Conservation (phyloP, 2,329 filamentous ascomycete species). For the Colletotrichum tamarilloi region DNA sequence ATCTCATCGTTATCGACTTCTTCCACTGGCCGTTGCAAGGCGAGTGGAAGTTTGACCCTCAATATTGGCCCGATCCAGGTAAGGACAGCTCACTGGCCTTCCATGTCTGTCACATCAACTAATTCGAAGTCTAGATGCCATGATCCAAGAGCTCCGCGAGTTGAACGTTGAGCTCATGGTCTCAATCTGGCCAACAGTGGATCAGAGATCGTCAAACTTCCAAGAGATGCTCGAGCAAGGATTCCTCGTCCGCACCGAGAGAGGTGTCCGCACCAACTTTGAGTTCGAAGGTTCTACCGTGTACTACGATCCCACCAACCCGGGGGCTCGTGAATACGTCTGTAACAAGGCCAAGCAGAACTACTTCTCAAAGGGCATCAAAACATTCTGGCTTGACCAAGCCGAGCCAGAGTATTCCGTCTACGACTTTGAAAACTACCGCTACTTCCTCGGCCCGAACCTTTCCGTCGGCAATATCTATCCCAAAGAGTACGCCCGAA, state of each 20-base stretch:
- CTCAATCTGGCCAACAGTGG: constrained; percentile 72
- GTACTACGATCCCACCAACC: constrained; percentile 73
- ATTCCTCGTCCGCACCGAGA: constrained; percentile 68
- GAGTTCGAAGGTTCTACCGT: constrained; percentile 69
- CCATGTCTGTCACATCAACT: too few species aligned
- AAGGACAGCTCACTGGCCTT: too few species aligned
- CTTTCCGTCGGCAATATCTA: constrained; percentile 67
- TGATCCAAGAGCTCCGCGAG: constrained; percentile 69
- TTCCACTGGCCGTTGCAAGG: constrained; percentile 75
- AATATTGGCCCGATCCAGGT: constrained; percentile 71
- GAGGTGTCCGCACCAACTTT: constrained; percentile 68
- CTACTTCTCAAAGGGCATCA: constrained; percentile 72
- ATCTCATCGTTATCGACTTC: constrained; percentile 72
- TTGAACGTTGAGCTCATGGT: constrained; percentile 75
- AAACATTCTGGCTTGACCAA: constrained; percentile 76
- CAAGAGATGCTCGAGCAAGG: constrained; percentile 54
- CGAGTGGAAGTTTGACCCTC: constrained; percentile 74
- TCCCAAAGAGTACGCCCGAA: constrained; percentile 67
- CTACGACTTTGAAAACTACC: constrained; percentile 76
- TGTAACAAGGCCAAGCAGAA: constrained; percentile 70
- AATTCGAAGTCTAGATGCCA: constrained; percentile 55
- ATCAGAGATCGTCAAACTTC: constrained; percentile 44
- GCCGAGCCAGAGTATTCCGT: constrained; percentile 73
- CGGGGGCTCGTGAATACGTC: constrained; percentile 65
- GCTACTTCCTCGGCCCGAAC: constrained; percentile 61